Evolutionary conservation across 257 asterid species (phyloP).

Genomic region (Solanum megistacrolobum): DNA sequence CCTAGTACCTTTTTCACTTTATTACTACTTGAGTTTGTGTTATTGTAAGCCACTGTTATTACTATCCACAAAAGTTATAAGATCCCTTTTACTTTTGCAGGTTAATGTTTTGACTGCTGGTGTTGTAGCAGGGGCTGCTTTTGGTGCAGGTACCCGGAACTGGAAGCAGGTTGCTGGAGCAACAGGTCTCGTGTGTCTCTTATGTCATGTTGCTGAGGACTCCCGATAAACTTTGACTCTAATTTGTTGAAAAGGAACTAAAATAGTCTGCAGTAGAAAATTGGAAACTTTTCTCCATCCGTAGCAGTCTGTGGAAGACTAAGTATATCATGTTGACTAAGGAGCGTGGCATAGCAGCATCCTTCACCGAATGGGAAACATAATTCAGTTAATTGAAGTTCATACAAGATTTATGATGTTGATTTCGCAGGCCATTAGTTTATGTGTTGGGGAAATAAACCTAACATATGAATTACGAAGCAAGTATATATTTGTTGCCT

Average conservation of each 20-base stretch:
- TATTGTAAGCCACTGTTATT: not conserved
- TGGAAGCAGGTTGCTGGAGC: conserved; percentile 82
- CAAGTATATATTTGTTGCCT: not conserved
- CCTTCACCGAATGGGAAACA: not conserved
- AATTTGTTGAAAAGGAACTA: not conserved
- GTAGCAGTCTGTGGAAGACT: not conserved
- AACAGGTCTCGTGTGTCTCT: conserved; percentile 55
- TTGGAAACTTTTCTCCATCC: not conserved
- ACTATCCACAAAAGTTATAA: not conserved
- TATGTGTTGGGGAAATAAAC: not conserved
- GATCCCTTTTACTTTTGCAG: not conserved
- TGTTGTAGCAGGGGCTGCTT: conserved; percentile 68
- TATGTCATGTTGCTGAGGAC: conserved; percentile 35
- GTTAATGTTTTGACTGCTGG: conserved; percentile 66
- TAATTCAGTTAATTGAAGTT: not conserved
- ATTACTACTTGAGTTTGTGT: not conserved
- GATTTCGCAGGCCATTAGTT: not conserved
- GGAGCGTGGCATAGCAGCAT: not conserved
- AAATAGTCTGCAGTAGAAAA: not conserved
- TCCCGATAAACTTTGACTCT: conserved; percentile 18
- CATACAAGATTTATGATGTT: not conserved
- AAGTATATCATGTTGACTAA: not conserved
- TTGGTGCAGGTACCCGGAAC: conserved; percentile 64
- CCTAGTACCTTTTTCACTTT: not conserved
- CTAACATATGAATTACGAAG: not conserved